Conservation (phyloP, 371 early-diverging fungal genomes). For the Mortierella sp. region DNA sequence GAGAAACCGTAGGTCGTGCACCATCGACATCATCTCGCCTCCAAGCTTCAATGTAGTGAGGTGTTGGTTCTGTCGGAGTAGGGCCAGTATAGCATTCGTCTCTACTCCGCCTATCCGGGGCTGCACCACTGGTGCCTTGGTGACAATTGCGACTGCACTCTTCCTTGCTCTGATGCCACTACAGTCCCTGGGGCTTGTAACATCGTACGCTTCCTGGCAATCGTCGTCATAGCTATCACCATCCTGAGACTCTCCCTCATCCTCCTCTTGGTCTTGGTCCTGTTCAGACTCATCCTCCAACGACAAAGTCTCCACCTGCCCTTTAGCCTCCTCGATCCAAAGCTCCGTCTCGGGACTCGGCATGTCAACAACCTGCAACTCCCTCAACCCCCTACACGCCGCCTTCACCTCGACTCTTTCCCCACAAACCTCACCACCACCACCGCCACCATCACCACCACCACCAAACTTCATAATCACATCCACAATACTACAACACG, state of each 20-base stretch:
- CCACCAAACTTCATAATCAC: background rate
- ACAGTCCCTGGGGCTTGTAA: background rate
- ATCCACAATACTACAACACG: slow-evolving; percentile 4
- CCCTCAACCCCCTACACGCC: background rate
- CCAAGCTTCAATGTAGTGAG: background rate
- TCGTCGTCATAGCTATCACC: background rate
- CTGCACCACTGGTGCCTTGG: background rate
- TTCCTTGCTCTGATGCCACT: background rate
- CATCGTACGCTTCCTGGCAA: background rate
- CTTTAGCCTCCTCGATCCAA: background rate
- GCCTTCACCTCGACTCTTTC: background rate
- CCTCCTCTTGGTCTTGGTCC: background rate
- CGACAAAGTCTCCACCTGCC: background rate
- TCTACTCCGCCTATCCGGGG: background rate
- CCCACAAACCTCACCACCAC: background rate
- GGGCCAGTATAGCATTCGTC: background rate
- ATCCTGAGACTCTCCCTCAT: background rate
- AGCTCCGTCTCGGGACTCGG: background rate
- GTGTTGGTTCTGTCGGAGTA: background rate
- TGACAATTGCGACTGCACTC: background rate
- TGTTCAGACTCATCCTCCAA: background rate
- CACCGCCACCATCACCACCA: background rate
- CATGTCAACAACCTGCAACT: background rate
- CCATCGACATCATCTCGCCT: slow-evolving; percentile 10
- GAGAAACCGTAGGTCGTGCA: background rate